Base-by-base conservation (phyloP, 495 filamentous ascomycete genomes). In the Aspergillus coremiiformis region DNA sequence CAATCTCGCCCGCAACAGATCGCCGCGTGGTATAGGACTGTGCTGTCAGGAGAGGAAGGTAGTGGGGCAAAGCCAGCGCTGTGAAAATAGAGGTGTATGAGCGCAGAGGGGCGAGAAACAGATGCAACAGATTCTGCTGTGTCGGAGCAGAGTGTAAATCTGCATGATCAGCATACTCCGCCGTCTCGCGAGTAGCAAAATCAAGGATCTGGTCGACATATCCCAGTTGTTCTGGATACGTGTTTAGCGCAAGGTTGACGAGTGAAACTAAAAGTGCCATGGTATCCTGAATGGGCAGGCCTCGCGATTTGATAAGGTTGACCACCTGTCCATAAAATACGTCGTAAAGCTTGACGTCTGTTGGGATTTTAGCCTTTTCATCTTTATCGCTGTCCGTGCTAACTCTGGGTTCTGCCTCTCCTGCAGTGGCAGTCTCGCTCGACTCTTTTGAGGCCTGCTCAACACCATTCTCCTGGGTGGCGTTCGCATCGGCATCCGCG, bases 271-370 rank as follows among this genome's bases (percentile, higher is more conserved):
- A 76, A 24, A 97, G 73, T 11, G 90, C 93, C 57, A 92, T 93
- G 19, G 87, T 95, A 66, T 98, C 93, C 66, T 95, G 89, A 48
- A 98, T 95, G 4, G 90, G 85, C 50, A 98, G 75, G 56, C 88
- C 84, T 60, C 96, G 90, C 15, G 85, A 84, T 67, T 88, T 89
- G 55, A 97, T 90, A 39, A 98, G 77, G 60, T 89, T 90, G 55
- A 90, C 84, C 47, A 97, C 94, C 63, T 98, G 93, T 42, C 94
- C 87, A 63, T 96, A 95, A 72, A 98, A 98, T 39, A 97, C 90
- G 69, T 96, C 90, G 69, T 96, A 98, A 9, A 98, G 80, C 67
- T 86, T 92, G 46, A 95, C 81, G 66, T 90, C 84, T 41, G 85
- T 79, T 2, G 92, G 89, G 59, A 93, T 86, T 17, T 78, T 84